Base-by-base conservation (phyloP, 257 asterid genomes). In the Solanum medicagineum region DNA sequence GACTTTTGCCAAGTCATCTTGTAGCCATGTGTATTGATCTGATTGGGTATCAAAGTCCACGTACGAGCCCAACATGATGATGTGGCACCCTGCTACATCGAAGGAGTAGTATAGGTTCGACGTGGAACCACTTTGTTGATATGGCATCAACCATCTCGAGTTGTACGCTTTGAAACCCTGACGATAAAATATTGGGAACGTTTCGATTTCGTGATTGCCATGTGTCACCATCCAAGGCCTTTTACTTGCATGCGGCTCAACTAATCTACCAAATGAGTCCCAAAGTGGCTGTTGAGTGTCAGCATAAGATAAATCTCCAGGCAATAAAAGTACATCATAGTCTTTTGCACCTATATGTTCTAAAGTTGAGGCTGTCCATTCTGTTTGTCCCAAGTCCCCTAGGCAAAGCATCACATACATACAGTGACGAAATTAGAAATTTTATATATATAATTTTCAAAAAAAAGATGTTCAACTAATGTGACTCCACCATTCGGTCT, bases 211-310 rank as follows among this genome's bases (percentile, higher is more conserved):
- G 54, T 95, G 99, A 91, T 95, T 95, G 5, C 98, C 99, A 82
- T 92, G 70, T 1, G 99, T 93, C 53, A 94, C 98, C 98, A 95
- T 95, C 98, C 99, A 95, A 0, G 99, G 98, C 85, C 97, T 83
- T 2, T 83, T 24, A 90, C 95, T 94, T 0, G 98, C 94, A 57
- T 89, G 90, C 9, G 95, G 95, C 88, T 95, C 93, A 45, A 94
- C 97, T 6, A 94, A 89, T 81, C 93, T 91, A 0, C 98, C 99
- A 73, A 95, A 95, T 7, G 98, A 90, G 89, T 95, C 99, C 99
- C 99, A 95, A 6, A 94, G 86, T 11, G 93, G 94, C 74, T 95
- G 99, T 2, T 91, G 89, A 2, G 89, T 73, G 56, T 95, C 98
- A 4, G 99, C 99, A 69, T 95, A 95, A 1, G 99, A 93, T 24